Evolutionary conservation across 768 basidiomycete species (phyloP).

Genomic region (Lactarius akahatsu): DNA sequence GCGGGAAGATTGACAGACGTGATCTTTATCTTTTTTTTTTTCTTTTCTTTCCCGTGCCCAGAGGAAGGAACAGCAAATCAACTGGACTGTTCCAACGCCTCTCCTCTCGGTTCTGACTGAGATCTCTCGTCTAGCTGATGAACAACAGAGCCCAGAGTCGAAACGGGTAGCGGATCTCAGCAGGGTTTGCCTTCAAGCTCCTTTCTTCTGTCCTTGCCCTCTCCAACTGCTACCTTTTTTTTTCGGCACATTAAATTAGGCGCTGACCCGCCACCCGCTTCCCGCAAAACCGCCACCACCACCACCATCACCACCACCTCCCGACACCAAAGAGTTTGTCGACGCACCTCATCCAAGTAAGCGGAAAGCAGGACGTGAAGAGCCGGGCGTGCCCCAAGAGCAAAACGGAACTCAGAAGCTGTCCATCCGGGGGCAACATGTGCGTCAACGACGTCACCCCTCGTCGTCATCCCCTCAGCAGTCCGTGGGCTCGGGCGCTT

Average conservation of each 20-base stretch:
- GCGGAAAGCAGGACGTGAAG: conserved; percentile 7
- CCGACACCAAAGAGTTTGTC: neutral
- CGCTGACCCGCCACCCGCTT: neutral
- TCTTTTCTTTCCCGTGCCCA: neutral
- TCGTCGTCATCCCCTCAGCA: neutral
- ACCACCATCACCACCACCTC: neutral
- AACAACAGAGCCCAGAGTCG: conserved; percentile 15
- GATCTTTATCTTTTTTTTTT: conserved; percentile 12
- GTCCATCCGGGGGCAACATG: conserved; percentile 23
- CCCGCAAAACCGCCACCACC: conserved; percentile 12
- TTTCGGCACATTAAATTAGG: too few species aligned
- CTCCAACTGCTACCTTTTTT: conserved; percentile 2
- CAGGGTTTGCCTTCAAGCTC: conserved; percentile 26
- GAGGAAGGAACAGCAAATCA: conserved; percentile 24
- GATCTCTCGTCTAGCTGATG: conserved; percentile 17
- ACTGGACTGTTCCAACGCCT: conserved; percentile 23
- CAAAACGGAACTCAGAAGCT: conserved; percentile 7
- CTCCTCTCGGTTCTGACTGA: conserved; percentile 22
- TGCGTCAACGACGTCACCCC: conserved; percentile 15
- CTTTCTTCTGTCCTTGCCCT: conserved; percentile 10
- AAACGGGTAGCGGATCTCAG: conserved; percentile 27
- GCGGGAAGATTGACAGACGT: conserved; percentile 12
- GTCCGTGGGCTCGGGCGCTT: conserved; percentile 8
- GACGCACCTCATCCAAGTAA: neutral
- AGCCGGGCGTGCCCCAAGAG: neutral